These are phyloP conservation scores for Epichloe festucae DNA, from an alignment of 2,329 filamentous ascomycete genomes.

Conservation along the genomic window DNA sequence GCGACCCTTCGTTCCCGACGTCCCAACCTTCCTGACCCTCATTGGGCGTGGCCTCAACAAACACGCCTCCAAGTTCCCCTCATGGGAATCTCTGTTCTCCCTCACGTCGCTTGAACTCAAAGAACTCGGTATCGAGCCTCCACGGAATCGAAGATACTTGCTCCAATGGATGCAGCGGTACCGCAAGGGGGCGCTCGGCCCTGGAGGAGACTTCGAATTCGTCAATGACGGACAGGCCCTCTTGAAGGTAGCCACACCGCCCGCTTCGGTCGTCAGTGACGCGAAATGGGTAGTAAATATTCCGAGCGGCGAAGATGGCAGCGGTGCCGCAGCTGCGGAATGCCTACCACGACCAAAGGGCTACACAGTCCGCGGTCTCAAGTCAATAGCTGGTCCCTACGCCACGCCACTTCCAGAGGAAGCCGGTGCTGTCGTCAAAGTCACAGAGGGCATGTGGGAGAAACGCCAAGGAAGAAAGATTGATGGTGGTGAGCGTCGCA, in stretches of 20 bases:
- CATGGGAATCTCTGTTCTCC: constrained; percentile 84
- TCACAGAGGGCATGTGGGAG: constrained; percentile 90
- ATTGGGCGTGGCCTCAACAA: constrained; percentile 79
- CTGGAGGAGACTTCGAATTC: constrained; percentile 68
- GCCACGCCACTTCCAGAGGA: constrained; percentile 55
- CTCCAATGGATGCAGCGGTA: constrained; percentile 82
- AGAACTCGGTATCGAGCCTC: constrained; percentile 75
- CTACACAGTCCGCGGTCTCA: constrained; percentile 55
- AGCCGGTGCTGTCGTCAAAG: constrained; percentile 50
- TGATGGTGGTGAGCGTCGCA: constrained; percentile 87
- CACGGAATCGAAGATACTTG: constrained; percentile 71
- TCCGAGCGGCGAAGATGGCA: constrained; percentile 29
- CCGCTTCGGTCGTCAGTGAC: constrained; percentile 25
- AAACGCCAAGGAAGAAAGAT: constrained; percentile 77
- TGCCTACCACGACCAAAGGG: constrained; percentile 20
- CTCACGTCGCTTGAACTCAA: constrained; percentile 65
- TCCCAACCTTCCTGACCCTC: constrained; percentile 72
- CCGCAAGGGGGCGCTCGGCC: constrained; percentile 56
- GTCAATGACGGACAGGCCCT: constrained; percentile 46
- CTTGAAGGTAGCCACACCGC: constrained; percentile 33
- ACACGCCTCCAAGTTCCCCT: constrained; percentile 75
- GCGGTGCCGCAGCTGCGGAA: constrained; percentile 8
- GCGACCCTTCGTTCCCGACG: constrained; percentile 77
- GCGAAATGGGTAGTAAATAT: constrained; percentile 43
- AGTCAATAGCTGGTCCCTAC: constrained; percentile 62